Conservation (phyloP, 306 rosid genomes). For the Spatholobus suberectus region DNA sequence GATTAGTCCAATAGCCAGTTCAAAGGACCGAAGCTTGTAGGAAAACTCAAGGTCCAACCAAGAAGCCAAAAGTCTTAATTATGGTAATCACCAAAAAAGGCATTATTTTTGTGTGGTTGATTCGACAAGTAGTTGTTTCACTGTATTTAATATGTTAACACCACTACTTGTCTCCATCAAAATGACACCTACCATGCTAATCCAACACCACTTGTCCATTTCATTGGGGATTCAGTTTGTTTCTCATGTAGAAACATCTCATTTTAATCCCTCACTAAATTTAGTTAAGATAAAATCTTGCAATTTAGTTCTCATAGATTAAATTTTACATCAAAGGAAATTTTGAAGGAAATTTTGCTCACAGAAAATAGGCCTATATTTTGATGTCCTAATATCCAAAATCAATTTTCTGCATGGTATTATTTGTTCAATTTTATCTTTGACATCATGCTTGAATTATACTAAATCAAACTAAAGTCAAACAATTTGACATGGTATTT, state of each 20-base stretch:
- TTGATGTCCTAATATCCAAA: not conserved
- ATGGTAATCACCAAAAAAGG: too few relatives aligned
- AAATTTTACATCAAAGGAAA: not conserved
- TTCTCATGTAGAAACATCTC: not conserved
- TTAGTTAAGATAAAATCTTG: not conserved
- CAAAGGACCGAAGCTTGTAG: too few relatives aligned
- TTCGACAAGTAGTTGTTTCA: not conserved
- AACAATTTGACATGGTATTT: not conserved
- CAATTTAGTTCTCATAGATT: not conserved
- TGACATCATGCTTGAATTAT: not conserved
- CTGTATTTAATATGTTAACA: not conserved
- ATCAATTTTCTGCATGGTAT: not conserved
- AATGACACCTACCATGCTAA: not conserved
- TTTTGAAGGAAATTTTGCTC: not conserved
- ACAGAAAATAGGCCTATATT: not conserved
- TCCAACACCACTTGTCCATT: not conserved
- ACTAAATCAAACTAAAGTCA: not conserved
- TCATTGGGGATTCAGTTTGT: not conserved
- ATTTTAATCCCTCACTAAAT: not conserved
- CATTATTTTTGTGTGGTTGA: not conserved
- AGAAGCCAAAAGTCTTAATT: too few relatives aligned
- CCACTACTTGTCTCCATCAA: not conserved
- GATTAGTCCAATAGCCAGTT: too few relatives aligned
- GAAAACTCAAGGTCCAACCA: too few relatives aligned
- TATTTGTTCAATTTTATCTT: not conserved